Evolutionary conservation across 768 basidiomycete species (phyloP).

Genomic region (Suillus luteus): DNA sequence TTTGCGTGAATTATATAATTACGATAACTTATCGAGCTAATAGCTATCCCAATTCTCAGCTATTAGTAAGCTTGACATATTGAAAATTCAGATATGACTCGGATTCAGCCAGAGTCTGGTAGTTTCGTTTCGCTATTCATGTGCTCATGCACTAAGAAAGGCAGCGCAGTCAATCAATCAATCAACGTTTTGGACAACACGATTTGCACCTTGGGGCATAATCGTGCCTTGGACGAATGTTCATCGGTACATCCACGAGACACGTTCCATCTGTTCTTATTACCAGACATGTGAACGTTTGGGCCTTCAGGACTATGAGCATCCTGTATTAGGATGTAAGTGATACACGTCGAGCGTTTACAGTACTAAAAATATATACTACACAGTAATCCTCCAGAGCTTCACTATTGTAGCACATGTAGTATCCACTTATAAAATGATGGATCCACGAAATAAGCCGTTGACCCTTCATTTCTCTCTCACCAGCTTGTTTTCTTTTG

Average conservation of each 20-base stretch:
- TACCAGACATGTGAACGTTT: not conserved
- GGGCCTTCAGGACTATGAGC: not conserved
- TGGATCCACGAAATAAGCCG: constrained; percentile 4
- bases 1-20: constrained; percentile 4
- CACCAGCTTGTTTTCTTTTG: constrained; percentile 1
- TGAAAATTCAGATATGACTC: too few relatives aligned
- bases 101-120: too few relatives aligned
- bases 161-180: not conserved
- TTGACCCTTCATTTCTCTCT: constrained; percentile 2
- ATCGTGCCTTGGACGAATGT: not conserved
- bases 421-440: constrained; percentile 29
- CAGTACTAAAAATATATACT: constrained; percentile 14
- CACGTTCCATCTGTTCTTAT: constrained; percentile 1
- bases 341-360: not conserved
- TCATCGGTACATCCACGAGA: not conserved
- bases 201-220: not conserved
- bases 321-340: constrained; percentile 3
- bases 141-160: not conserved
- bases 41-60: not conserved
- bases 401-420: constrained; percentile 26
- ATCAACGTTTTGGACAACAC: not conserved
- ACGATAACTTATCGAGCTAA: not conserved
- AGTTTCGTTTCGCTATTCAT: too few relatives aligned
- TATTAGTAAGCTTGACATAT: too few relatives aligned
- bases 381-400: not conserved